These are phyloP conservation scores for Boletus rubropictus DNA, from an alignment of 768 basidiomycete species.

Conservation along the genomic window DNA sequence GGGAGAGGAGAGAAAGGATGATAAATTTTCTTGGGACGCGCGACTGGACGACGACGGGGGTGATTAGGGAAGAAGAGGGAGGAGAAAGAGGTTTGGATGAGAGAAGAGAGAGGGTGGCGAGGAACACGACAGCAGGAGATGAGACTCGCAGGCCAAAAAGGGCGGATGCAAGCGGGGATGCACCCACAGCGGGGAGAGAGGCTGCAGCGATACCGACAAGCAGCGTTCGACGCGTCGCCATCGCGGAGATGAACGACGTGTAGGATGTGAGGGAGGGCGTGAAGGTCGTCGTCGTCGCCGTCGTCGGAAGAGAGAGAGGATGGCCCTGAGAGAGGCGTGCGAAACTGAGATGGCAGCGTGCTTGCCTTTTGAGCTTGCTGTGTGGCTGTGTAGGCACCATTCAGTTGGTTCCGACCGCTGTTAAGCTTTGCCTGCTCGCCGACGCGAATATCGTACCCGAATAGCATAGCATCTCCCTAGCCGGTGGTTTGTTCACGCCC, in stretches of 20 bases:
- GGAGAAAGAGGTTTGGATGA: conserved; percentile 42
- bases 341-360: conserved; percentile 21
- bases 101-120: conserved; percentile 57
- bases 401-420: not conserved
- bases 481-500: conserved; percentile 8
- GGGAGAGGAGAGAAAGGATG: conserved; percentile 67
- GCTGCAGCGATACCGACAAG: conserved; percentile 20
- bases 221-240: conserved; percentile 24
- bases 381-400: conserved; percentile 23
- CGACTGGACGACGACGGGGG: conserved; percentile 67
- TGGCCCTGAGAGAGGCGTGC: conserved; percentile 27
- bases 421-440: not conserved
- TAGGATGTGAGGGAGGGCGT: not conserved
- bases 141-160: conserved; percentile 57
- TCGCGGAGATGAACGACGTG: conserved; percentile 6
- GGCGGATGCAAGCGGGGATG: conserved; percentile 28
- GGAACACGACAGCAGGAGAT: conserved; percentile 61
- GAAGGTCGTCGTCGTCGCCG: conserved; percentile 26
- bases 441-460: conserved; percentile 7
- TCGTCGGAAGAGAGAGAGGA: conserved; percentile 19
- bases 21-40: conserved; percentile 68
- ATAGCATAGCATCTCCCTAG: conserved; percentile 3
- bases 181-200: conserved; percentile 19
- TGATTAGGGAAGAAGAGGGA: conserved; percentile 54
- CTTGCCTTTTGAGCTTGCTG: conserved; percentile 29